phyloP scores from a whole-genome alignment of 2,329 filamentous ascomycete species.

The Pestalotiopsis sp. region DNA sequence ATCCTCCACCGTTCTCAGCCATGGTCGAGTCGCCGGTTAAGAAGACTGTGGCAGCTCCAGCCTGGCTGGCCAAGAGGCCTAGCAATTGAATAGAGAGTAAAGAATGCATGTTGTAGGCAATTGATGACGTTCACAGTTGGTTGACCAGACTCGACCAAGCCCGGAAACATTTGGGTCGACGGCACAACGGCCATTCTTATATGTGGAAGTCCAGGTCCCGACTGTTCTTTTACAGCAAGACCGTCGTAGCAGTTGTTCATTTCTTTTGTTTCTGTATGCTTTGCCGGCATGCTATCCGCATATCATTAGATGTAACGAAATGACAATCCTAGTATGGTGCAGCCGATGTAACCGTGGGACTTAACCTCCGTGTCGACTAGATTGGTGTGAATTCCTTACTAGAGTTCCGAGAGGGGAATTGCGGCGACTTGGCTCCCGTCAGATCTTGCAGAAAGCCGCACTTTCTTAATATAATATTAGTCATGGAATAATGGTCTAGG shows the following conservation, averaged over 20 bases:
- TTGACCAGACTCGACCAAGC: background rate
- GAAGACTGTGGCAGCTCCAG: slow-evolving; percentile 46
- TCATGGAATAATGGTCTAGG: too few species aligned
- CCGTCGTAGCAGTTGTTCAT: background rate
- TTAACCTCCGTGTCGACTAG: background rate
- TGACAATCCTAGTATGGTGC: background rate
- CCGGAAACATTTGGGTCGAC: background rate
- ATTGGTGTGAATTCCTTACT: background rate
- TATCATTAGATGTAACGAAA: background rate
- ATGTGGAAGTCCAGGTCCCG: background rate
- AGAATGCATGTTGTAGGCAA: background rate
- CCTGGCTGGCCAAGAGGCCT: slow-evolving; percentile 11
- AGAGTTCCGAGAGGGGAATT: background rate
- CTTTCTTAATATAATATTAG: too few species aligned
- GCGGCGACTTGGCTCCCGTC: background rate
- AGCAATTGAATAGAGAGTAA: slow-evolving; percentile 13
- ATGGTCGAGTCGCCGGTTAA: slow-evolving; percentile 67
- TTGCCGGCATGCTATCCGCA: background rate
- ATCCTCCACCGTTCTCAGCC: slow-evolving; percentile 49
- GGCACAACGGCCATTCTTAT: background rate
- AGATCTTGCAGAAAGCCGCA: background rate
- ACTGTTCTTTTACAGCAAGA: background rate
- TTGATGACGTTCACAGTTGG: background rate
- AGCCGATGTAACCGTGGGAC: background rate
- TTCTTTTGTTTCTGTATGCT: background rate